Percentiles rank a stretch among this genome's conserved stretches.
Evolutionary conservation across 2,329 filamentous ascomycete genomes (phyloP).

Genomic region (Myriangium duriaei): DNA sequence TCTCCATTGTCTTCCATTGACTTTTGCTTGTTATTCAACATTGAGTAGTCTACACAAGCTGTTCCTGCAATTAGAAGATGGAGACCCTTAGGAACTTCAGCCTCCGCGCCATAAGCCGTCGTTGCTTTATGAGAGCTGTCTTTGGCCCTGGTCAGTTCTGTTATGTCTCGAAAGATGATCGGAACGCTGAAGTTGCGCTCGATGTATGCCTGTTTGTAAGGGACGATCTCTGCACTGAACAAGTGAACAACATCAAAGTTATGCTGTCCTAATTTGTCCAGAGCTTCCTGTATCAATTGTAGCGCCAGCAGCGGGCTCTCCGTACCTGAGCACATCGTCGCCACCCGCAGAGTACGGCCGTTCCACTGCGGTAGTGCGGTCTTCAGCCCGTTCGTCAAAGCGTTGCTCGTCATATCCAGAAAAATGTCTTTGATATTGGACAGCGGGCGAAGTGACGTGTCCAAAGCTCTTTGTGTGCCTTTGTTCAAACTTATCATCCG

Average conservation of each 20-base stretch:
- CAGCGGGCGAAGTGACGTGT: slow-evolving; percentile 33
- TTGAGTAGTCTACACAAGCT: slow-evolving; percentile 64
- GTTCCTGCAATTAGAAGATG: slow-evolving; percentile 62
- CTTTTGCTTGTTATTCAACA: slow-evolving; percentile 47
- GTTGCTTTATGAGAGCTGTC: slow-evolving; percentile 24
- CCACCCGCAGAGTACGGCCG: slow-evolving; percentile 39
- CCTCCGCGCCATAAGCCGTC: slow-evolving; percentile 53
- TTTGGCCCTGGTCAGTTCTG: slow-evolving; percentile 24
- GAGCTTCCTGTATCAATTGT: slow-evolving; percentile 37
- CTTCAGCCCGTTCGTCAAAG: slow-evolving; percentile 22
- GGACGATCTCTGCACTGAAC: slow-evolving; percentile 36
- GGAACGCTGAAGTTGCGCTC: slow-evolving; percentile 32
- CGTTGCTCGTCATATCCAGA: slow-evolving; percentile 32
- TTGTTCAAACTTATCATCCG: slow-evolving; percentile 5
- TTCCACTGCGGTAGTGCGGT: slow-evolving; percentile 25
- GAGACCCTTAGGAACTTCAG: slow-evolving; percentile 42
- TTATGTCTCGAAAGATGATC: slow-evolving; percentile 33
- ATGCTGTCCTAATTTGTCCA: slow-evolving; percentile 14
- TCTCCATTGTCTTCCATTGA: slow-evolving; percentile 45
- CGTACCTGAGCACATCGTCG: slow-evolving; percentile 67
- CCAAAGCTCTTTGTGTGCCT: slow-evolving; percentile 12
- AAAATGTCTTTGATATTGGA: slow-evolving; percentile 38
- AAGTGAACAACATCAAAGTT: slow-evolving; percentile 24
- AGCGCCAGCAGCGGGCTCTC: slow-evolving; percentile 60
- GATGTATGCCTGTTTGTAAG: slow-evolving; percentile 36